These are phyloP conservation scores for Sordariomycetes sp. DNA, from an alignment of 2,329 filamentous ascomycete genomes.

Conservation along the genomic window DNA sequence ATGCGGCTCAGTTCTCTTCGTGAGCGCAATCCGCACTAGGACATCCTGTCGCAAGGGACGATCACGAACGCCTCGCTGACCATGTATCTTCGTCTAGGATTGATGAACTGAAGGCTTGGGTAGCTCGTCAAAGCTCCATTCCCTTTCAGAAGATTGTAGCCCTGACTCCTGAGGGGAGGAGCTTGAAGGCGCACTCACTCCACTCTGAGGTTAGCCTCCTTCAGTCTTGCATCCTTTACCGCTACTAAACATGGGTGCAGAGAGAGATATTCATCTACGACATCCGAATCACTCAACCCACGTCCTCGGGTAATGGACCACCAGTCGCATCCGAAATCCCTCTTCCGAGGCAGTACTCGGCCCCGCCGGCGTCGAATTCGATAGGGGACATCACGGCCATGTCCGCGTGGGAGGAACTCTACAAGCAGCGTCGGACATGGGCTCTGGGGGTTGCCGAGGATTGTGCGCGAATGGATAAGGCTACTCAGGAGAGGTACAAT, in stretches of 20 bases:
- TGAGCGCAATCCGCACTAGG: constrained; percentile 24
- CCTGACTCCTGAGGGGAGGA: constrained; percentile 73
- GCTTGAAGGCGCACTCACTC: constrained; percentile 68
- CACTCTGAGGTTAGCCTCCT: constrained; percentile 54
- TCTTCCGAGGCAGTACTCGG: constrained; percentile 38
- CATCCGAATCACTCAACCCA: constrained; percentile 54
- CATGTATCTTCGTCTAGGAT: constrained; percentile 35
- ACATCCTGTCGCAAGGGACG: neutral
- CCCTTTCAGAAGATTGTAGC: constrained; percentile 69
- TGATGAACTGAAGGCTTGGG: constrained; percentile 75
- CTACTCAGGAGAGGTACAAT: constrained; percentile 50
- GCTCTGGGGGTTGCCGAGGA: constrained; percentile 56
- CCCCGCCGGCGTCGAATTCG: constrained; percentile 64
- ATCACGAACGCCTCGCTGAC: neutral
- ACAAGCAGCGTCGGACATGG: constrained; percentile 71
- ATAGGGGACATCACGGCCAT: constrained; percentile 70
- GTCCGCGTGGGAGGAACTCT: constrained; percentile 78
- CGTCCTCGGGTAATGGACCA: constrained; percentile 28
- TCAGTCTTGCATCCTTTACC: neutral
- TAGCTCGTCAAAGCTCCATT: constrained; percentile 62
- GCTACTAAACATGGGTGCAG: constrained; percentile 24
- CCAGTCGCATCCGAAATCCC: constrained; percentile 33
- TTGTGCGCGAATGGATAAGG: constrained; percentile 50
- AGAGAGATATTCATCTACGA: constrained; percentile 90
- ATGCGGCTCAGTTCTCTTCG: constrained; percentile 64